Evolutionary conservation across 2,329 filamentous ascomycete genomes (phyloP).

Genomic region (Fusarium albosuccineum): DNA sequence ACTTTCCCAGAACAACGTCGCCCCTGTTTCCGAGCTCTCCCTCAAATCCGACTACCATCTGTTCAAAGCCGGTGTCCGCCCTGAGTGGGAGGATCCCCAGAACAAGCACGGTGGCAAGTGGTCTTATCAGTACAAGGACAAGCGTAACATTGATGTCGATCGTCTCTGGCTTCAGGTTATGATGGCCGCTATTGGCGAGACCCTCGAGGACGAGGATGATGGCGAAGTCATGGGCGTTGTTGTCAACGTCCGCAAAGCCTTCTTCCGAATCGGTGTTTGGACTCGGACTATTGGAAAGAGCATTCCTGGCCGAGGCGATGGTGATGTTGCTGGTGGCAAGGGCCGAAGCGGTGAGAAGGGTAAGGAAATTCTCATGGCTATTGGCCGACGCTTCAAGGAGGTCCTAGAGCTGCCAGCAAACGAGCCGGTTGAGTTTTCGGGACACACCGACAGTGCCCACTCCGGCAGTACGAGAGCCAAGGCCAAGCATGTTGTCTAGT

Average conservation of each 20-base stretch:
- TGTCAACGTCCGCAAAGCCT: slow-evolving; percentile 97
- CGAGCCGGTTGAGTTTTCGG: slow-evolving; percentile 93
- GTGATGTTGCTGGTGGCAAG: slow-evolving; percentile 80
- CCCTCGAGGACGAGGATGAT: slow-evolving; percentile 92
- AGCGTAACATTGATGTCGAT: slow-evolving; percentile 91
- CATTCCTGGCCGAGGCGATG: slow-evolving; percentile 80
- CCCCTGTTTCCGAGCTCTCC: slow-evolving; percentile 92
- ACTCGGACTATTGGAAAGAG: slow-evolving; percentile 92
- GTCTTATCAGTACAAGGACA: slow-evolving; percentile 98
- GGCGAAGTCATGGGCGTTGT: slow-evolving; percentile 99
- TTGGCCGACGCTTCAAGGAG: slow-evolving; percentile 93
- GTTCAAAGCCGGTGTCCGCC: slow-evolving; percentile 96
- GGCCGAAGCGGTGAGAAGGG: slow-evolving; percentile 84
- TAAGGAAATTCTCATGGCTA: slow-evolving; percentile 84
- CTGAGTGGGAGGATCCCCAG: slow-evolving; percentile 98
- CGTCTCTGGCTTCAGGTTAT: slow-evolving; percentile 97
- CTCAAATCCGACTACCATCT: slow-evolving; percentile 99
- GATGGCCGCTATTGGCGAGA: slow-evolving; percentile 96
- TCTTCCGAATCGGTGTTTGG: slow-evolving; percentile 98
- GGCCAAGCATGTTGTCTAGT: slow-evolving; percentile 89
- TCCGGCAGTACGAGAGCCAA: slow-evolving; percentile 95
- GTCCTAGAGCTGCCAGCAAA: slow-evolving; percentile 81
- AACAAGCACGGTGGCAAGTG: slow-evolving; percentile 99
- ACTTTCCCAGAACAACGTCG: slow-evolving; percentile 89
- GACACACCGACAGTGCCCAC: slow-evolving; percentile 94